phyloP scores from a whole-genome alignment of 2,329 filamentous ascomycete genomes.

The Fusarium aywerte region DNA sequence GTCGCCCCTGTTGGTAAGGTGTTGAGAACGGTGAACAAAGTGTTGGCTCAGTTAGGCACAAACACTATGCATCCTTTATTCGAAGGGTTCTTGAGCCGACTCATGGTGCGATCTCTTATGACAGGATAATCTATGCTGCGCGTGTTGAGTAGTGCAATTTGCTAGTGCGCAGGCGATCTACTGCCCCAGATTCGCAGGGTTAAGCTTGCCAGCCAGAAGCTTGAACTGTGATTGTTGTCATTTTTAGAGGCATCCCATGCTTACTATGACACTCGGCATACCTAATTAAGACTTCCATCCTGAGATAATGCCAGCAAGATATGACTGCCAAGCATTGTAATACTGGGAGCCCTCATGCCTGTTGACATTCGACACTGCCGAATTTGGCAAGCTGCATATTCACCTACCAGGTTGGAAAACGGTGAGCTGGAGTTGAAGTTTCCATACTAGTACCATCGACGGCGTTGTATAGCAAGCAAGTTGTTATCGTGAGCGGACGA shows the following conservation, averaged over 20 bases:
- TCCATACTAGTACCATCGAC: conserved; percentile 24
- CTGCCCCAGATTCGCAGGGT: not conserved
- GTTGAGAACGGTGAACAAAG: not conserved
- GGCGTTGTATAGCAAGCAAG: conserved; percentile 4
- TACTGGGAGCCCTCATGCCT: conserved; percentile 7
- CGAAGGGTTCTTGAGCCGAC: conserved; percentile 3
- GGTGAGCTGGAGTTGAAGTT: conserved; percentile 38
- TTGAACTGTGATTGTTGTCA: not conserved
- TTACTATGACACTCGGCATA: conserved; percentile 6
- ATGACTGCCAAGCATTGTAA: conserved; percentile 11
- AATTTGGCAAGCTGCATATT: conserved; percentile 43
- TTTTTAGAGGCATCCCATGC: not conserved
- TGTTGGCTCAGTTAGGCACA: not conserved
- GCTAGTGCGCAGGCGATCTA: not conserved
- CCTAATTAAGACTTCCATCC: conserved; percentile 8
- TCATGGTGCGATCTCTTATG: not conserved
- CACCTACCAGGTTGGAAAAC: conserved; percentile 35
- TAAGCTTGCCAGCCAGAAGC: conserved; percentile 6
- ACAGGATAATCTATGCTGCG: conserved; percentile 5
- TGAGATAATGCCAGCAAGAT: conserved; percentile 15
- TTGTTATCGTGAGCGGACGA: not conserved
- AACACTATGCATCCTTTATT: not conserved
- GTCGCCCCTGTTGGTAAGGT: not conserved
- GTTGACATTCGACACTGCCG: conserved; percentile 32
- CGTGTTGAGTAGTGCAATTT: conserved; percentile 3